Percentiles rank a stretch among this genome's conserved stretches.
Evolutionary conservation across 169 alveolate species (phyloP).

Genomic region (Besnoitia besnoiti): DNA sequence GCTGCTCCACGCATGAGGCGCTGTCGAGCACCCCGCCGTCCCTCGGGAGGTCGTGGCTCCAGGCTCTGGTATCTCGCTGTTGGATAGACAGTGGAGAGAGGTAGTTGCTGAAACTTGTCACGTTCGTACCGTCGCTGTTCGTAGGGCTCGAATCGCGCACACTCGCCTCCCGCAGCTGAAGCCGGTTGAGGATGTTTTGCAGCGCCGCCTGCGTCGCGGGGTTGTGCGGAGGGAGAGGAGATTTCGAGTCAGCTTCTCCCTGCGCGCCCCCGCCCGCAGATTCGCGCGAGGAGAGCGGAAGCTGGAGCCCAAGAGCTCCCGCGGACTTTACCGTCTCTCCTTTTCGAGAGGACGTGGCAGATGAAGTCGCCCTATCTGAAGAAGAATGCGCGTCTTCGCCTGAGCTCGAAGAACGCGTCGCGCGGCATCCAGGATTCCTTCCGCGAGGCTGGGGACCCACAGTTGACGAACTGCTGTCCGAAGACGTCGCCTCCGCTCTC

Average conservation of each 20-base stretch:
- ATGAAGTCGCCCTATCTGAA: not conserved
- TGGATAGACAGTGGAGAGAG: not conserved
- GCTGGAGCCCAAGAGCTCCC: too few species aligned
- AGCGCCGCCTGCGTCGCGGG: not conserved
- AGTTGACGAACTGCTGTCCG: too few species aligned
- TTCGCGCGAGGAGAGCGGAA: too few species aligned
- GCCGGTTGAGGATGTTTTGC: not conserved
- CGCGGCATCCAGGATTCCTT: too few species aligned
- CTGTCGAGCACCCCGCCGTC: not conserved
- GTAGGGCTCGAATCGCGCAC: not conserved
- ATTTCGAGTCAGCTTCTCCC: too few species aligned
- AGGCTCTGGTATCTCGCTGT: not conserved
- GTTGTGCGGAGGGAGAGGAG: too few species aligned
- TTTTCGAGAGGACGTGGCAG: not conserved
- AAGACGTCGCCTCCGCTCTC: too few species aligned
- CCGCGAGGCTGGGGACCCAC: too few species aligned
- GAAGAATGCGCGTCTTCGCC: not conserved
- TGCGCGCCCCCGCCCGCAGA: too few species aligned
- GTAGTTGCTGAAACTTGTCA: too few species aligned
- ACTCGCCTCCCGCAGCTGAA: not conserved
- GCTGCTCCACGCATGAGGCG: not conserved
- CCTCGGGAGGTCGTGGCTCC: not conserved
- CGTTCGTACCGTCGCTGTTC: not conserved
- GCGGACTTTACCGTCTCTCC: not conserved
- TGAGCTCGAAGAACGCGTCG: not conserved